phyloP scores from a whole-genome alignment of 2,329 filamentous ascomycete genomes.

The Rutstroemia sp. region DNA sequence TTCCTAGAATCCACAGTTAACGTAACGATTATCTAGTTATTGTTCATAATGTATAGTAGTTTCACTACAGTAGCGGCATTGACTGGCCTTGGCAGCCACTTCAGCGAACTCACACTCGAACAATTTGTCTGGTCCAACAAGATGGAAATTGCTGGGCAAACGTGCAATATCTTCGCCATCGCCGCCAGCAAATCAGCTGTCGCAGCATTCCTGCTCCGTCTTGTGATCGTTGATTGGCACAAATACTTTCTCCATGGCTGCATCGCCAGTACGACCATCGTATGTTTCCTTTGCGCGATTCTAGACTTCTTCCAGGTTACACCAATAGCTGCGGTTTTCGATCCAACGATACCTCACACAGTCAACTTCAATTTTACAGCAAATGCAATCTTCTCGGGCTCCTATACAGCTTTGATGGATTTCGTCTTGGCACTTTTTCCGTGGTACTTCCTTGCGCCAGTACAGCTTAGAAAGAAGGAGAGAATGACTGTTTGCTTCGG shows the following conservation, averaged over 20 bases:
- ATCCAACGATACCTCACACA: neutral
- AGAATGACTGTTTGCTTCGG: neutral
- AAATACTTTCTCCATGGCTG: neutral
- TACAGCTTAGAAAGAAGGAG: slow-evolving; percentile 1
- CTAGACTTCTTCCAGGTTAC: neutral
- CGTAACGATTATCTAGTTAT: neutral
- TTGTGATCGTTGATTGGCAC: slow-evolving; percentile 4
- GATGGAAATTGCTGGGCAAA: slow-evolving; percentile 6
- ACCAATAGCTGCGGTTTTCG: neutral
- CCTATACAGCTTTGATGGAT: slow-evolving; percentile 1
- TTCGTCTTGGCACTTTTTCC: slow-evolving; percentile 2
- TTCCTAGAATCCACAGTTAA: neutral
- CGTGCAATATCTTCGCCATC: slow-evolving; percentile 1
- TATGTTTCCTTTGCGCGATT: neutral
- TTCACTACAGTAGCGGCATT: neutral
- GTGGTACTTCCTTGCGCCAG: neutral
- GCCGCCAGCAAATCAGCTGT: neutral
- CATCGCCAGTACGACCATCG: neutral
- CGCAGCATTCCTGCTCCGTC: slow-evolving; percentile 2
- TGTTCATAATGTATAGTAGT: neutral
- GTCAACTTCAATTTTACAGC: neutral
- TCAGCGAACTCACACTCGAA: neutral
- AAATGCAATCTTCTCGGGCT: neutral
- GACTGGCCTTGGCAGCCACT: neutral
- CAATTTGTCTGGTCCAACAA: slow-evolving; percentile 2